Conservation (phyloP, 192 early-diverging fungal species). For the Backusella tarrabulga region DNA sequence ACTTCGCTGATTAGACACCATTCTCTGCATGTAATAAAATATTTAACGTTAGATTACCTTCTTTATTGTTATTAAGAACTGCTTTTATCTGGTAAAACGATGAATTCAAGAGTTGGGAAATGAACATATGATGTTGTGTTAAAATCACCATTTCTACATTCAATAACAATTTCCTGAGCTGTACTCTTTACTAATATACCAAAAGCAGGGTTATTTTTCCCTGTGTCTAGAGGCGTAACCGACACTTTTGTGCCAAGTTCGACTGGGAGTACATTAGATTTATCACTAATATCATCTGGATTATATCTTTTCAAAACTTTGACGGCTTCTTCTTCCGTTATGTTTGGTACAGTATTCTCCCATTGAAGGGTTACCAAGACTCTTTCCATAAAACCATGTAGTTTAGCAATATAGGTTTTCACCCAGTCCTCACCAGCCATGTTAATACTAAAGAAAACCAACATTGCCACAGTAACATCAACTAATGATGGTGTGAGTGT, state of each 20-base stretch:
- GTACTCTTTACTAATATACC: neutral
- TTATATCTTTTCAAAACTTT: neutral
- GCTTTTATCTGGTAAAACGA: neutral
- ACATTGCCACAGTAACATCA: conserved; percentile 18
- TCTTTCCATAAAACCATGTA: neutral
- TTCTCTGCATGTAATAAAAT: too few species aligned
- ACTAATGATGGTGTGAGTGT: conserved; percentile 7
- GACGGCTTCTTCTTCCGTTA: neutral
- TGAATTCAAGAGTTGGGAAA: neutral
- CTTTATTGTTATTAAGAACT: neutral
- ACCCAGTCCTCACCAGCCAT: neutral
- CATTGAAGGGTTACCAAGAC: neutral
- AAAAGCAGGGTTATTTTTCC: neutral
- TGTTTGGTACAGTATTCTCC: neutral
- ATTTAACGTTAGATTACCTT: neutral
- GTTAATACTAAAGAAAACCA: neutral
- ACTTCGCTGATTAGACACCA: too few species aligned
- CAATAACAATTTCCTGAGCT: neutral
- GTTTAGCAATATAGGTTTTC: neutral
- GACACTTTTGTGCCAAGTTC: neutral
- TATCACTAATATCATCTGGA: neutral
- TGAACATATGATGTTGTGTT: neutral
- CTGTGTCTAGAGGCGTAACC: neutral
- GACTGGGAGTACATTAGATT: neutral
- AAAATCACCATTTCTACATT: neutral